These are phyloP conservation scores for Phytophthora sansomeana DNA, from an alignment of 352 stramenopile genomes.

Conservation along the genomic window DNA sequence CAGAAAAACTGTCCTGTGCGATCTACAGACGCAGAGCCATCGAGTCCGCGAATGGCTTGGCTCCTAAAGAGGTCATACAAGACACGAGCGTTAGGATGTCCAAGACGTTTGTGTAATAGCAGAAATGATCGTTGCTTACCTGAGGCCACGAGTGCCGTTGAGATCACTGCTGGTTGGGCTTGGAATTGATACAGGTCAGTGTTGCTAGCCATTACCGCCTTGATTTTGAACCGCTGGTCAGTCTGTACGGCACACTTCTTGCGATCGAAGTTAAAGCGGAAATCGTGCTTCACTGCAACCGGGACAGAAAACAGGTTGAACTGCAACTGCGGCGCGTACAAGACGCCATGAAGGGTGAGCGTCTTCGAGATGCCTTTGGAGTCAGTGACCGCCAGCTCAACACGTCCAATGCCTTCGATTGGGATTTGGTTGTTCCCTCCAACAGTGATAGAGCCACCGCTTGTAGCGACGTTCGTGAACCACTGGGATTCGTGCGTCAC, in stretches of 20 bases:
- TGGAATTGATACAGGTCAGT: constrained; percentile 17
- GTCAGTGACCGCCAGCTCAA: constrained; percentile 23
- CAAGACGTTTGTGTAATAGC: constrained; percentile 19
- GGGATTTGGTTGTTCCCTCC: too few relatives aligned
- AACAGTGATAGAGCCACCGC: constrained; percentile 21
- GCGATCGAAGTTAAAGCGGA: constrained; percentile 11
- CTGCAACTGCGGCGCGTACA: too few relatives aligned
- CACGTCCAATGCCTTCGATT: too few relatives aligned
- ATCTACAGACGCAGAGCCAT: too few relatives aligned
- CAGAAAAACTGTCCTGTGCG: constrained; percentile 15
- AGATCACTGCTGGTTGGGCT: too few relatives aligned
- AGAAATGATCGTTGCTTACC: constrained; percentile 14
- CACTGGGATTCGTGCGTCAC: constrained; percentile 14
- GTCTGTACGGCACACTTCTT: constrained; percentile 11
- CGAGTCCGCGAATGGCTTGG: constrained; percentile 10
- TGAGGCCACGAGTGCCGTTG: background rate
- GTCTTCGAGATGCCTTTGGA: constrained; percentile 20
- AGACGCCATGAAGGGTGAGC: too few relatives aligned
- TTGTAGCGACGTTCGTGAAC: constrained; percentile 12
- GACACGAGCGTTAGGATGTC: too few relatives aligned
- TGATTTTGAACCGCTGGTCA: constrained; percentile 22
- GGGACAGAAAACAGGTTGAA: too few relatives aligned
- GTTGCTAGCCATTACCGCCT: background rate
- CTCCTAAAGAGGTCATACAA: constrained; percentile 17
- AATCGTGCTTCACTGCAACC: constrained; percentile 11